phyloP scores from a whole-genome alignment of 192 early-diverging fungal species.

The Backusella psychrophila region DNA sequence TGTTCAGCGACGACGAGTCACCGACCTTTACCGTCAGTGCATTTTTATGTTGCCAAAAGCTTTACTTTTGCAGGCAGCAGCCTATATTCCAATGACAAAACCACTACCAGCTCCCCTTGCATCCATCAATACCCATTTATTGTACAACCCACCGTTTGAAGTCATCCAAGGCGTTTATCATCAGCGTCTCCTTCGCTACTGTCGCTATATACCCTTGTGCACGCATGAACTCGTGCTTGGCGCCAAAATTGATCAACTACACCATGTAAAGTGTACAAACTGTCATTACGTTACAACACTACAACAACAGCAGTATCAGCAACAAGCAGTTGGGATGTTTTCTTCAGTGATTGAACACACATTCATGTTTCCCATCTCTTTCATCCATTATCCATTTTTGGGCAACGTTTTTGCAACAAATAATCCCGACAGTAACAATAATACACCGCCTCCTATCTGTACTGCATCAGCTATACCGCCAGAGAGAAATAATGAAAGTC shows the following conservation, averaged over 20 bases:
- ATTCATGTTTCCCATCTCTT: constrained; percentile 14
- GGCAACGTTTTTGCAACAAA: neutral
- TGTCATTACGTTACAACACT: neutral
- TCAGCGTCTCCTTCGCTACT: constrained; percentile 17
- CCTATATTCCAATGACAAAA: constrained; percentile 25
- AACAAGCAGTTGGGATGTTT: neutral
- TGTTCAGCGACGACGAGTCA: constrained; percentile 9
- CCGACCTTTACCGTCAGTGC: neutral
- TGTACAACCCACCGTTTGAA: constrained; percentile 6
- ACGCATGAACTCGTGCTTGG: constrained; percentile 16
- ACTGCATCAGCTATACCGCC: constrained; percentile 9
- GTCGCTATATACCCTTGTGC: neutral
- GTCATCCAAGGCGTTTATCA: neutral
- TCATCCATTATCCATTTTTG: constrained; percentile 1
- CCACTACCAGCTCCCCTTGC: constrained; percentile 9
- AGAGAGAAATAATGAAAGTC: neutral
- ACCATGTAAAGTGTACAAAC: neutral
- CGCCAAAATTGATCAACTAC: neutral
- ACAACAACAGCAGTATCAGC: neutral
- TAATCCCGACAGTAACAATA: neutral
- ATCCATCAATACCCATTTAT: neutral
- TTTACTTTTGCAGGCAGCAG: constrained; percentile 24
- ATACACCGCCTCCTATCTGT: neutral
- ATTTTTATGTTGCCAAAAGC: constrained; percentile 24
- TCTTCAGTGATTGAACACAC: neutral